phyloP scores from a whole-genome alignment of 306 rosid species.

The Lathyrus sativus region DNA sequence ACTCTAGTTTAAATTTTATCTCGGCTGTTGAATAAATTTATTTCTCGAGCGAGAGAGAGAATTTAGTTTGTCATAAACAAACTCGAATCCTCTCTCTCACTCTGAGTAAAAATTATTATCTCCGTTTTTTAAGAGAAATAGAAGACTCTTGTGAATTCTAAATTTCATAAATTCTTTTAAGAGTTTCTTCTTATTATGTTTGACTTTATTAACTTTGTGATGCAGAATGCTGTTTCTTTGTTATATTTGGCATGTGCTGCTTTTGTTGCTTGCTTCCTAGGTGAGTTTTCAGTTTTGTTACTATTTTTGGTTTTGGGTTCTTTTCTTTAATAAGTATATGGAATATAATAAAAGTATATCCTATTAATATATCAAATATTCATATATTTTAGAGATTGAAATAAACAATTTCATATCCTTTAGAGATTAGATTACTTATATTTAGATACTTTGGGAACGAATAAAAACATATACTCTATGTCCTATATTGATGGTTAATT shows the following conservation, averaged over 20 bases:
- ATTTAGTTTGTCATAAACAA: not conserved
- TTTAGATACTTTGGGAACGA: not conserved
- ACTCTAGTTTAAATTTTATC: not conserved
- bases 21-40: not conserved
- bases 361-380: too few species aligned
- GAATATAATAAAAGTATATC: too few species aligned
- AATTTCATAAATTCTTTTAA: not conserved
- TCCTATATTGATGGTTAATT: not conserved
- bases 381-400: too few species aligned
- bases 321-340: not conserved
- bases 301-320: constrained; percentile 2
- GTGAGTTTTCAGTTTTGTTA: constrained; percentile 49
- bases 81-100: too few species aligned
- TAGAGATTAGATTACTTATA: too few species aligned
- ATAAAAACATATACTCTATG: not conserved
- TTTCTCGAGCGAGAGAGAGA: not conserved
- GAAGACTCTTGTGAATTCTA: not conserved
- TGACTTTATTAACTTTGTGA: constrained; percentile 39
- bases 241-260: constrained; percentile 70
- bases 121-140: too few species aligned
- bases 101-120: too few species aligned
- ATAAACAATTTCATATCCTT: not conserved
- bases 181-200: constrained; percentile 7
- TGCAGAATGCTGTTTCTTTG: constrained; percentile 78
- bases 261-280: constrained; percentile 73